Conservation (phyloP, 2,329 filamentous ascomycete genomes). For the Elsinoe perseae region DNA sequence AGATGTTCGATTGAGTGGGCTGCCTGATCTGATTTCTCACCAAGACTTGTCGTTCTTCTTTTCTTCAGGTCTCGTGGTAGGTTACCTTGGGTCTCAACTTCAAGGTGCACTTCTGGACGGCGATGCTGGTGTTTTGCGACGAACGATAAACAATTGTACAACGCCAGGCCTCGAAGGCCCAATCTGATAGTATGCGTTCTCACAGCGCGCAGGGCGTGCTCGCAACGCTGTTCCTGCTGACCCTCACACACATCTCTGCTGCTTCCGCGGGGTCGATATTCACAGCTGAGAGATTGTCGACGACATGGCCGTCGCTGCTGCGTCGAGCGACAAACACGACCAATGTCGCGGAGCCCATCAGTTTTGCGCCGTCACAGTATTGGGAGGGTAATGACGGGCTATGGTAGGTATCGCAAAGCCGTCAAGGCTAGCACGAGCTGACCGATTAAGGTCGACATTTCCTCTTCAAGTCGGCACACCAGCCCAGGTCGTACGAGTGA, state of each 20-base stretch:
- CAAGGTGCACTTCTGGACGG: not conserved
- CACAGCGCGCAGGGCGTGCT: not conserved
- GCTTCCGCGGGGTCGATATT: not conserved
- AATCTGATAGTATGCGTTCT: not conserved
- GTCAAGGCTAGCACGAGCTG: conserved; percentile 6
- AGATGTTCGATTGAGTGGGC: not conserved
- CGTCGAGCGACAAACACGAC: conserved; percentile 16
- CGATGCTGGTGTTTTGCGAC: not conserved
- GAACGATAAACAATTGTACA: not conserved
- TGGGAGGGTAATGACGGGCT: conserved; percentile 30
- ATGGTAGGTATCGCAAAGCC: conserved; percentile 19
- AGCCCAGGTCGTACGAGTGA: conserved; percentile 28
- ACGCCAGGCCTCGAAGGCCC: not conserved
- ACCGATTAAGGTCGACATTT: conserved; percentile 33
- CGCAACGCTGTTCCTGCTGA: conserved; percentile 1
- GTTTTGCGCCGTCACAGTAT: conserved; percentile 31
- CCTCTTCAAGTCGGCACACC: conserved; percentile 29
- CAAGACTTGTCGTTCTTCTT: not conserved
- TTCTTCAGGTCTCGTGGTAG: not conserved
- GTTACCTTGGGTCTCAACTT: not conserved
- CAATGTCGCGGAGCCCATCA: conserved; percentile 27
- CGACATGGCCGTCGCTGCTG: not conserved
- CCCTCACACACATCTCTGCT: not conserved
- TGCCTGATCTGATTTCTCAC: conserved; percentile 11
- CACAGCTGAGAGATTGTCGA: not conserved